Evolutionary conservation across 1,139 yeast genomes (phyloP), one percentile per base, ranked within the genome.

Genomic region (Zygoascus meyerae): DNA sequence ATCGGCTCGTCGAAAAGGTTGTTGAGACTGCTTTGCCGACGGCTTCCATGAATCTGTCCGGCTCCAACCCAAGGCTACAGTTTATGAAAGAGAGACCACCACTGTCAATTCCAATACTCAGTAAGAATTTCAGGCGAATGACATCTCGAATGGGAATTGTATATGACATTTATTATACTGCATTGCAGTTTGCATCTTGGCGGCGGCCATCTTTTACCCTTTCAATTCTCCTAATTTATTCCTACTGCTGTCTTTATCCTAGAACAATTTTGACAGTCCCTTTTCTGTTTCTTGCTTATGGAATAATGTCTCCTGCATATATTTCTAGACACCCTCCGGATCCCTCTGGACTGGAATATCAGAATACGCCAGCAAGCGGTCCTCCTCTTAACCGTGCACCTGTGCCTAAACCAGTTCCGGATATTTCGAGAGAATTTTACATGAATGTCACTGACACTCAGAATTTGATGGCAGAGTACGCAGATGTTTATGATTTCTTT

Each of bases 391-490:
- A 69, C 40, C 67, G 68, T 5, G 70, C 76, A 11, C 71, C 67
- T 10, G 56, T 74, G 0, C 94, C 95, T 1, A 78, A 77, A 51
- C 95, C 95, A 0, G 85, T 82, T 2, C 86, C 92, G 1, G 87
- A 86, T 61, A 72, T 85, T 43, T 81, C 92, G 15, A 73, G 86
- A 46, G 95, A 87, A 61, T 87, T 86, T 61, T 67, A 83, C 26
- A 64, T 87, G 52, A 87, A 87, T 62, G 69, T 86, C 56, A 86
- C 95, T 0, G 96, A 87, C 66, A 71, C 87, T 48, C 96, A 87
- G 60, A 87, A 87, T 62, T 83, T 81, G 56, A 83, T 85, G 87
- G 63, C 81, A n/a, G 62, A 81, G 14, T 86, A 81, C 59, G 79
- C 83, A 9, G 64, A 68, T n/a, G 66, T 71, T 0, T 86, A 81